phyloP scores from a whole-genome alignment of 306 rosid genomes.

The Hippophae tibetana region DNA sequence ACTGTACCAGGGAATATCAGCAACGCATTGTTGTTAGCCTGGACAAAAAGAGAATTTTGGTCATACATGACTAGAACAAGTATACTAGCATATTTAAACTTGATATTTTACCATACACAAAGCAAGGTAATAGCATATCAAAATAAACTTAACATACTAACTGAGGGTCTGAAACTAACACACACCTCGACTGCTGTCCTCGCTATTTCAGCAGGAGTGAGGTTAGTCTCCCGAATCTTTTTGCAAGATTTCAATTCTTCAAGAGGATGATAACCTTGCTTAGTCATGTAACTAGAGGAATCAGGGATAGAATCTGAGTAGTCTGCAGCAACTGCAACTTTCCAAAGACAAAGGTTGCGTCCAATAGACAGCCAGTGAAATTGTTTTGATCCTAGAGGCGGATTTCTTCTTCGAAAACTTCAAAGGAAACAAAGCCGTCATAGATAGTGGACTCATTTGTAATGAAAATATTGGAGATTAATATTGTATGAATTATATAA shows the following conservation, averaged over 20 bases:
- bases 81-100: too few species aligned
- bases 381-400: constrained; percentile 40
- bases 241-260: constrained; percentile 62
- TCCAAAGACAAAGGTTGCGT: constrained; percentile 57
- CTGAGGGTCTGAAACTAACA: background rate
- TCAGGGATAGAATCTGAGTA: constrained; percentile 84
- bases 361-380: constrained; percentile 55
- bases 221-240: constrained; percentile 49
- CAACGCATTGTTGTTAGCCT: constrained; percentile 69
- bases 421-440: background rate
- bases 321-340: constrained; percentile 84
- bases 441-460: background rate
- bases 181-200: constrained; percentile 73
- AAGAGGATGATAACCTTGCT: constrained; percentile 75
- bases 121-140: too few species aligned
- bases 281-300: constrained; percentile 47
- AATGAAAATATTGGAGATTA: background rate
- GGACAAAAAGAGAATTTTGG: constrained; percentile 29
- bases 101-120: too few species aligned
- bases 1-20: constrained; percentile 78
- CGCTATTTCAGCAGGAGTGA: constrained; percentile 74
- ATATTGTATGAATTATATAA: background rate
- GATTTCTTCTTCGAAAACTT: constrained; percentile 50
- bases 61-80: constrained; percentile 21
- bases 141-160: too few species aligned